Evolutionary conservation across 1,284 basidiomycete species (phyloP).

Genomic region (Testicularia cyperi): DNA sequence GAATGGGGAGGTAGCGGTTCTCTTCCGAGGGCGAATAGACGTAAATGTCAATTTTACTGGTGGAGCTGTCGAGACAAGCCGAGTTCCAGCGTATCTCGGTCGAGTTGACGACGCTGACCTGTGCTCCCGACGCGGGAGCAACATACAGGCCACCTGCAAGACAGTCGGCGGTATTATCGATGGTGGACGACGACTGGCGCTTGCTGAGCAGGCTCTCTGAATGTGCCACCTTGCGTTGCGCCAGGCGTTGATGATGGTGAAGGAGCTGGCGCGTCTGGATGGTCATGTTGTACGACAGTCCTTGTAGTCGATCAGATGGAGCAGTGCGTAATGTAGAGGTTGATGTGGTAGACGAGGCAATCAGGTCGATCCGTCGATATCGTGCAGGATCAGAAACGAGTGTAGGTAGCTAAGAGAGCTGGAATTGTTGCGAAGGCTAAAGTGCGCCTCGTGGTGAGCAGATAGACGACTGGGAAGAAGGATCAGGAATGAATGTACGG

Average conservation of each 20-base stretch:
- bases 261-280: slow-evolving; percentile 26
- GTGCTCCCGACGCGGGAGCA: slow-evolving; percentile 15
- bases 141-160: slow-evolving; percentile 47
- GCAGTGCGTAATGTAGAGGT: not conserved
- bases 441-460: no score
- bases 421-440: no score
- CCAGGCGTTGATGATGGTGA: slow-evolving; percentile 28
- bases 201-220: slow-evolving; percentile 11
- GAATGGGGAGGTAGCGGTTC: slow-evolving; percentile 44
- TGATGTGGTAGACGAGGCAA: slow-evolving; percentile 1
- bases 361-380: no score
- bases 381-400: no score
- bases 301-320: no score
- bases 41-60: slow-evolving; percentile 55
- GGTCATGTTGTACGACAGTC: slow-evolving; percentile 40
- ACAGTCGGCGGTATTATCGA: slow-evolving; percentile 38
- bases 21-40: slow-evolving; percentile 47
- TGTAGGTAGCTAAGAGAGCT: no score
- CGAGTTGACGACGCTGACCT: slow-evolving; percentile 36
- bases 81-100: slow-evolving; percentile 47
- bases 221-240: slow-evolving; percentile 24
- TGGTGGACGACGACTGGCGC: slow-evolving; percentile 30
- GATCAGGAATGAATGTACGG: no score
- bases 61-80: slow-evolving; percentile 33
- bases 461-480: no score